Base-by-base conservation (phyloP, 2,329 filamentous ascomycete species). In the Tolypocladium album region DNA sequence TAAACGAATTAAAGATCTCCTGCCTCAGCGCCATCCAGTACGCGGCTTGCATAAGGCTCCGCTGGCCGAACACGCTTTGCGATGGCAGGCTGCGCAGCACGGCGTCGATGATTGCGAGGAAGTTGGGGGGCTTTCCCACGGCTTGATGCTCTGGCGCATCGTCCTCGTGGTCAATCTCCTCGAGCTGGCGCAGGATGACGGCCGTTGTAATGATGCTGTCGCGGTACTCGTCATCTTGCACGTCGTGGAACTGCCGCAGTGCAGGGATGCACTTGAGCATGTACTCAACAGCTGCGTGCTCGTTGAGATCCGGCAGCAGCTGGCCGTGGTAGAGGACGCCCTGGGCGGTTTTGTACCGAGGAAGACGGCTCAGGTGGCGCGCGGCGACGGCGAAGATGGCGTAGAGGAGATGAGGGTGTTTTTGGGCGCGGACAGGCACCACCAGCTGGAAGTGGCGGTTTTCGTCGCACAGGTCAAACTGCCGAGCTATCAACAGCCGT, bases 11-110 rank as follows among this genome's bases (percentile, higher is more conserved):
- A 60, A 74, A 76, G 4, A 76, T 74, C 50, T 76, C 74, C 58
- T 76, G 74, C 36, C 74, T 59, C 24, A 76, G 66, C 2, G 74
- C 74, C 68, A 76, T 75, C 74, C 74, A 76, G 59, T 76, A 76
- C 8, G 74, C 69, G 0, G 74, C 74, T 50, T 74, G 74, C 57
- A 75, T 72, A 17, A 76, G 65, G 31, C 72, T 70, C 39, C 72
- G 64, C 31, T 67, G 68, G 1, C 69, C 69, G 42, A 75, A 74
- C n/a, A 74, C 67, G 22, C 71, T 67, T 57, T 71, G 67, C 1
- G 73, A 72, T 1, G 73, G 71, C 3, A 71, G 70, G 52, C 73
- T 75, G 38, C 74, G 63, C 20, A 76, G 58, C 2, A 76, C 73
- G 0, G 74, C 71, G 43, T 76, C 73, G 12, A 75, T 75, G 15